Percentiles rank a stretch among this genome's conserved stretches.
These are phyloP conservation scores for Candida ipomoeae DNA, from an alignment of 805 yeast genomes.

Conservation along the genomic window DNA sequence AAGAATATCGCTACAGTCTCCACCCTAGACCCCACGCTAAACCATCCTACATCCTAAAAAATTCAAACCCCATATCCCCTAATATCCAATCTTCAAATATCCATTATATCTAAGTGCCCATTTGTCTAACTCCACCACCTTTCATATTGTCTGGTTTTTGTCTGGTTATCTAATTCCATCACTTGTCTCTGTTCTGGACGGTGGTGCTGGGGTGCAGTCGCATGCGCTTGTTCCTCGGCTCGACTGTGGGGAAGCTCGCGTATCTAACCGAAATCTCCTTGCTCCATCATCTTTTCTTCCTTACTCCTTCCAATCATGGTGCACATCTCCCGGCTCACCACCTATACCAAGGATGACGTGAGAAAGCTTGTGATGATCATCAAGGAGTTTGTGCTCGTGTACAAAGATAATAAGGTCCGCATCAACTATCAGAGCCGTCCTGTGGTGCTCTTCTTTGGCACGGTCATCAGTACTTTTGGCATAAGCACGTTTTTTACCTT, in stretches of 20 bases:
- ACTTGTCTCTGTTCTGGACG: too few relatives aligned
- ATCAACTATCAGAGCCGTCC: conserved; percentile 42
- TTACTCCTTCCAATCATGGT: conserved; percentile 23
- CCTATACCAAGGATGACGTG: conserved; percentile 32
- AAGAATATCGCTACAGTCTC: too few relatives aligned
- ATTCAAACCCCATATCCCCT: too few relatives aligned
- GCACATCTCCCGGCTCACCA: conserved; percentile 30
- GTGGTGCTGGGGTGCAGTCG: neutral
- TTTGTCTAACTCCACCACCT: too few relatives aligned
- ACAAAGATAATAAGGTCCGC: conserved; percentile 33
- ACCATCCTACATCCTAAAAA: too few relatives aligned
- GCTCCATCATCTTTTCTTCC: neutral
- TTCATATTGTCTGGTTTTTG: too few relatives aligned
- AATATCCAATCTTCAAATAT: too few relatives aligned
- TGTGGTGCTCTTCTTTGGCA: conserved; percentile 38
- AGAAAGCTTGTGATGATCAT: conserved; percentile 29
- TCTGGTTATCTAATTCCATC: too few relatives aligned
- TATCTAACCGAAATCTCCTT: conserved; percentile 2
- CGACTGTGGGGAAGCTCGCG: conserved; percentile 16
- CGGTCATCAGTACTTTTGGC: conserved; percentile 39
- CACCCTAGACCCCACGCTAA: too few relatives aligned
- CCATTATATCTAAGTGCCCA: too few relatives aligned
- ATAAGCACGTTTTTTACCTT: conserved; percentile 33
- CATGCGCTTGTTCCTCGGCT: conserved; percentile 1
- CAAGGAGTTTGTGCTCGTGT: conserved; percentile 34